A percentile compares a stretch with the other conserved stretches of the same genome.
Conservation (phyloP, 2,329 filamentous ascomycete genomes). For the Diaporthe citriasiana region DNA sequence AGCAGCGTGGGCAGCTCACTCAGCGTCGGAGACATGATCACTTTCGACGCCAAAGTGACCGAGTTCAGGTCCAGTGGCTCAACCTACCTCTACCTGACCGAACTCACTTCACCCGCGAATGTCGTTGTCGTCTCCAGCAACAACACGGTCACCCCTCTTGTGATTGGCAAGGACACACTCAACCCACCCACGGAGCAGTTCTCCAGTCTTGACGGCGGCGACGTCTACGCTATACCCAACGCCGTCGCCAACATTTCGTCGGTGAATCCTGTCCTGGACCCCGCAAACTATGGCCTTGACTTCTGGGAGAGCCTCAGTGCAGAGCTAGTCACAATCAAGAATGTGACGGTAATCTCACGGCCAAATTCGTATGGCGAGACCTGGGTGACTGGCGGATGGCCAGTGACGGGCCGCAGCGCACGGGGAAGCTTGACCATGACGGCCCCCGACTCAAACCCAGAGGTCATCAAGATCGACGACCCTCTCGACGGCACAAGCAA, state of each 20-base stretch:
- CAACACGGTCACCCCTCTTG: constrained; percentile 68
- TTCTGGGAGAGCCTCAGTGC: constrained; percentile 81
- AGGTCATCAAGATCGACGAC: constrained; percentile 74
- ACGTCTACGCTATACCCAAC: constrained; percentile 76
- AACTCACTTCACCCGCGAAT: constrained; percentile 70
- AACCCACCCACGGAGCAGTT: constrained; percentile 73
- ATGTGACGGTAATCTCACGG: constrained; percentile 68
- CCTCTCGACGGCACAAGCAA: constrained; percentile 77
- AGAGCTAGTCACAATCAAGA: constrained; percentile 75
- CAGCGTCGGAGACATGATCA: constrained; percentile 73
- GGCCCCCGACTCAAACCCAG: constrained; percentile 75
- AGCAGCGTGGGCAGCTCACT: constrained; percentile 64
- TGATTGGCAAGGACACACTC: constrained; percentile 70
- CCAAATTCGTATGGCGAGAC: constrained; percentile 77
- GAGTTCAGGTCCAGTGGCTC: constrained; percentile 68
- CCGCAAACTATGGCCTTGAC: constrained; percentile 75
- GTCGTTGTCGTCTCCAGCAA: constrained; percentile 66
- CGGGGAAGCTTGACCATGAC: constrained; percentile 76
- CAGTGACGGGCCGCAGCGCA: constrained; percentile 71
- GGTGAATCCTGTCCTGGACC: constrained; percentile 72
- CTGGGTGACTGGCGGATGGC: constrained; percentile 78
- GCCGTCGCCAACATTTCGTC: constrained; percentile 69
- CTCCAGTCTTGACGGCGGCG: constrained; percentile 73
- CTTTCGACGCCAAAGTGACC: constrained; percentile 70
- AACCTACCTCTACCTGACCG: constrained; percentile 73